phyloP scores from a whole-genome alignment of 441 rosid genomes.

The Hypseocharis bilobata region DNA sequence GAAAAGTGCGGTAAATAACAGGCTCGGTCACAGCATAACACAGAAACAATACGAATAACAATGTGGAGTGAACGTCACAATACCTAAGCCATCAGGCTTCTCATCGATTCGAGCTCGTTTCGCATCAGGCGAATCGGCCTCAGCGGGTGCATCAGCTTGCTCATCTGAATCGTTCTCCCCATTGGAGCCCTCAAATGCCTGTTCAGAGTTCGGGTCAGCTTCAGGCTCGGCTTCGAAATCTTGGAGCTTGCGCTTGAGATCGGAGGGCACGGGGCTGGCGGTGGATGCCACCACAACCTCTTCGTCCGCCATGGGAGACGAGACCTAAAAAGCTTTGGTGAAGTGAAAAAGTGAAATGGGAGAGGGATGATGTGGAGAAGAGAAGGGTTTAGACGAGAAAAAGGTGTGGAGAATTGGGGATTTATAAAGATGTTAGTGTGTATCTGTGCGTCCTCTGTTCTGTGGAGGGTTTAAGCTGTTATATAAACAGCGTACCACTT shows the following conservation, averaged over 20 bases:
- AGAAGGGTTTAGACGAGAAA: too few species aligned
- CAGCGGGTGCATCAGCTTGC: conserved; percentile 19
- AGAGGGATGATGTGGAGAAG: too few species aligned
- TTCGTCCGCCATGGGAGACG: conserved; percentile 62
- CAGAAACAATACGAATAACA: too few species aligned
- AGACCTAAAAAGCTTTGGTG: too few species aligned
- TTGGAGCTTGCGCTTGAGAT: conserved; percentile 71
- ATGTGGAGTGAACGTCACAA: neutral
- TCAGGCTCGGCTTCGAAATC: conserved; percentile 33
- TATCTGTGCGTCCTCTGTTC: too few species aligned
- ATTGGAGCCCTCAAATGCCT: conserved; percentile 12
- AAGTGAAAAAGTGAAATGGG: too few species aligned
- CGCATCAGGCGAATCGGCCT: conserved; percentile 33
- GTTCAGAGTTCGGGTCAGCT: conserved; percentile 17
- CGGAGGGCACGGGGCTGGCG: conserved; percentile 31
- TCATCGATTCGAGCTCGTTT: conserved; percentile 56
- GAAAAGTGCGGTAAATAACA: too few species aligned
- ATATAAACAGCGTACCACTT: too few species aligned
- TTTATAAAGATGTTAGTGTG: too few species aligned
- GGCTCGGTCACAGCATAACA: too few species aligned
- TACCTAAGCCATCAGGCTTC: conserved; percentile 40
- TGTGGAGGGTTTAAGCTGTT: too few species aligned
- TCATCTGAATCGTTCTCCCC: conserved; percentile 20
- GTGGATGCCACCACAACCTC: conserved; percentile 29
- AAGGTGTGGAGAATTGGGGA: too few species aligned